These are phyloP conservation scores for Pestalotiopsis sp. DNA, from an alignment of 2,329 filamentous ascomycete genomes.

Conservation along the genomic window DNA sequence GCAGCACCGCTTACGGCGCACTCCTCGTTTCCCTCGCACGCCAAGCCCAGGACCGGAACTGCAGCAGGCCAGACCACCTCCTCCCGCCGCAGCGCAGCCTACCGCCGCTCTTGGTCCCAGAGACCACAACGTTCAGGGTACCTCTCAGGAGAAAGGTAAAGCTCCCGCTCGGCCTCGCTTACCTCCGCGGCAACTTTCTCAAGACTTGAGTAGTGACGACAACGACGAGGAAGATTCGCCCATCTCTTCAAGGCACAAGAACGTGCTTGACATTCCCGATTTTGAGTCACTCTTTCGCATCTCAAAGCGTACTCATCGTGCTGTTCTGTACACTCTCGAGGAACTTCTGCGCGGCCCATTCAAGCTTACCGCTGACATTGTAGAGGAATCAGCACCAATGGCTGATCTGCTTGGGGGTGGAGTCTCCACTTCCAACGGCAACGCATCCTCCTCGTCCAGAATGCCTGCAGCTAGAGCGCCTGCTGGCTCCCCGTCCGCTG, in stretches of 20 bases:
- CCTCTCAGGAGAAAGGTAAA: constrained; percentile 28
- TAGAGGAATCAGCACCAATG: constrained; percentile 92
- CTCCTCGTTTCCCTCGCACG: constrained; percentile 51
- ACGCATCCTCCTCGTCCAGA: constrained; percentile 48
- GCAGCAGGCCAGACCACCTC: constrained; percentile 34
- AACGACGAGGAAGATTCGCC: constrained; percentile 43
- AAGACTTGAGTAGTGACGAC: constrained; percentile 49
- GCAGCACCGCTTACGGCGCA: constrained; percentile 52
- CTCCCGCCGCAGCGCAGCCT: constrained; percentile 32
- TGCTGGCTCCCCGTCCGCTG: constrained; percentile 56
- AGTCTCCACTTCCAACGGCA: constrained; percentile 58
- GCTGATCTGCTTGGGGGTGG: constrained; percentile 71
- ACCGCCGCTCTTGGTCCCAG: constrained; percentile 52
- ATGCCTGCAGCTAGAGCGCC: constrained; percentile 53
- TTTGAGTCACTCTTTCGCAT: constrained; percentile 62
- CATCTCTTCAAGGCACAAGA: constrained; percentile 30
- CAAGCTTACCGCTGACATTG: constrained; percentile 79
- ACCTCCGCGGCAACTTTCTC: constrained; percentile 44
- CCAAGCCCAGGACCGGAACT: constrained; percentile 38
- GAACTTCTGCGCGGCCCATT: constrained; percentile 84
- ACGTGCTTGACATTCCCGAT: constrained; percentile 36
- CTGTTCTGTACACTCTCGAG: constrained; percentile 90
- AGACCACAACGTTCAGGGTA: constrained; percentile 37
- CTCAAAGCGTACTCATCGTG: constrained; percentile 83
- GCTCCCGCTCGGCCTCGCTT: constrained; percentile 28